These are phyloP conservation scores for Aphanomyces invadans DNA, from an alignment of 352 stramenopile species.

Conservation along the genomic window DNA sequence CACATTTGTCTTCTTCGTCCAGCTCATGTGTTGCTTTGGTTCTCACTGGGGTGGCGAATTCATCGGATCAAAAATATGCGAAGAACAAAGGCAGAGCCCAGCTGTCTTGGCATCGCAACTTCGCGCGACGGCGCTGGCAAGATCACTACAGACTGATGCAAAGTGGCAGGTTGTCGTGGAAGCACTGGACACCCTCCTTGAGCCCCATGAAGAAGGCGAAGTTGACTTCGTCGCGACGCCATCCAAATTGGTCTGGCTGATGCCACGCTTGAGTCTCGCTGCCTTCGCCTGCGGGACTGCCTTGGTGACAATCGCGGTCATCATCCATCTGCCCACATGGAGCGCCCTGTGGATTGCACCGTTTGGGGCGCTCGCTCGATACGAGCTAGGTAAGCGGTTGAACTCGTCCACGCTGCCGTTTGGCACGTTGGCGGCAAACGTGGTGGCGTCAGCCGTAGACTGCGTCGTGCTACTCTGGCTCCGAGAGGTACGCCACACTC, in stretches of 20 bases:
- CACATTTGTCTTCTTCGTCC: slow-evolving; percentile 15
- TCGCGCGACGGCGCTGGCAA: background rate
- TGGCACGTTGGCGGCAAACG: slow-evolving; percentile 56
- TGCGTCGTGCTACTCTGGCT: slow-evolving; percentile 29
- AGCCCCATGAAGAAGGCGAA: background rate
- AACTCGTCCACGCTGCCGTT: slow-evolving; percentile 55
- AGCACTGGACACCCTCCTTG: background rate
- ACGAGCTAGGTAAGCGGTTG: slow-evolving; percentile 40
- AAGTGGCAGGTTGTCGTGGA: slow-evolving; percentile 3
- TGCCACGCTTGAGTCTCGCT: slow-evolving; percentile 35
- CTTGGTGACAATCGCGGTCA: background rate
- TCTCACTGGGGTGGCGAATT: background rate
- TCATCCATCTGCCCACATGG: slow-evolving; percentile 3
- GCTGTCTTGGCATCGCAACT: background rate
- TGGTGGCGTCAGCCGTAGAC: slow-evolving; percentile 43
- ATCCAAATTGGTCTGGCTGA: background rate
- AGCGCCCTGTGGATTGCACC: slow-evolving; percentile 2
- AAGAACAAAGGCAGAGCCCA: background rate
- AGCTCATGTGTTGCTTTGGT: slow-evolving; percentile 13
- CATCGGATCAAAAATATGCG: background rate
- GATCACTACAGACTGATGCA: background rate
- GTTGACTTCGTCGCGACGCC: background rate
- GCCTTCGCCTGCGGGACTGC: slow-evolving; percentile 26
- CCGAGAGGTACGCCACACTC: slow-evolving; percentile 31
- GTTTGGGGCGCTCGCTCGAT: slow-evolving; percentile 41